These are phyloP conservation scores for Aciculosporium take DNA, from an alignment of 2,329 filamentous ascomycete genomes.

Conservation along the genomic window DNA sequence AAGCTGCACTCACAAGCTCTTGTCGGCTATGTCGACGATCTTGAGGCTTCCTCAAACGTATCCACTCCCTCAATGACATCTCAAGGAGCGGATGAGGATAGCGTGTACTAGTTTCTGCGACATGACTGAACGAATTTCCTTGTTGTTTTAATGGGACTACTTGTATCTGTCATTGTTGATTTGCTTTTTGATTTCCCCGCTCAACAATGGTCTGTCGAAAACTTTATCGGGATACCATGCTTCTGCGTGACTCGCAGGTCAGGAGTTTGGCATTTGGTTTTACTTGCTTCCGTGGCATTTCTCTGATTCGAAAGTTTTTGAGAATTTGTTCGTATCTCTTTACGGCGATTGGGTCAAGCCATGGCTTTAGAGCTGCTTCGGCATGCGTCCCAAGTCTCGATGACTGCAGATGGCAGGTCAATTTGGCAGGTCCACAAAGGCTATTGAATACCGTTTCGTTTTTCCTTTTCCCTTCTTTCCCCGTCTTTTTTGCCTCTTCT, in stretches of 20 bases:
- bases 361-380: constrained; percentile 14
- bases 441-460: constrained; percentile 19
- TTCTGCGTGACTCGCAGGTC: constrained; percentile 6
- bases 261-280: constrained; percentile 14
- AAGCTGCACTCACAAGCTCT: constrained; percentile 91
- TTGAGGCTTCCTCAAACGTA: constrained; percentile 53
- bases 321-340: constrained; percentile 16
- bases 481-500: constrained; percentile 1
- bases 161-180: neutral
- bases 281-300: constrained; percentile 18
- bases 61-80: constrained; percentile 60
- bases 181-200: neutral
- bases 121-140: constrained; percentile 33
- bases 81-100: constrained; percentile 56
- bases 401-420: constrained; percentile 13
- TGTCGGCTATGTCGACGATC: constrained; percentile 82
- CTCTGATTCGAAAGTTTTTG: constrained; percentile 3
- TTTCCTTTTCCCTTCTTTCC: constrained; percentile 7
- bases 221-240: constrained; percentile 5
- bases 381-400: no score
- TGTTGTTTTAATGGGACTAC: neutral
- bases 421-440: constrained; percentile 39
- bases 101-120: constrained; percentile 47
- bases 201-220: neutral
- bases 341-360: constrained; percentile 23